Evolutionary conservation across 2,329 filamentous ascomycete genomes (phyloP), one percentile per base, ranked within the genome.

Genomic region (Penicillium frequentans): DNA sequence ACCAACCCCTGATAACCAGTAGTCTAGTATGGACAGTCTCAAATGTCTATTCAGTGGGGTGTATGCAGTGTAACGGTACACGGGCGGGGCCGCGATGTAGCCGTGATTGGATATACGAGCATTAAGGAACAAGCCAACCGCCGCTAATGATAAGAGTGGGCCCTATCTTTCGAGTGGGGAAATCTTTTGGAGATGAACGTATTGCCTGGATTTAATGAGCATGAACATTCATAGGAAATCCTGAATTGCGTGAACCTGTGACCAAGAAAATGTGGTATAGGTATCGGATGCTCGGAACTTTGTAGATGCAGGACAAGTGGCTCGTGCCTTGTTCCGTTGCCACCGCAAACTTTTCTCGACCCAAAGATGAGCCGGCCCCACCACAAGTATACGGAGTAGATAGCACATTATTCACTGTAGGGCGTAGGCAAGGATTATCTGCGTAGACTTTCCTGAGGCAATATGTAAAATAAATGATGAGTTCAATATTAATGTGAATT

Each of bases 41-140:
- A 7, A 16, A 33, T 33, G 13, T 6, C 14, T 33, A 14, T 6
- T 10, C 27, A 29, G 11, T 31, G 29, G 29, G 31, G 13, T 33
- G 31, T 6, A 23, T 23, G 39, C n/a, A 21, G 39, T 42, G 39
- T 23, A 42, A 23, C 39, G 39, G n/a, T 23, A 42, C n/a, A 39
- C 8, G 39, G 39, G 39, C 39, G 39, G 39, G 39, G 19, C 39
- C 11, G 3, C 21, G 23, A 9, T 23, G 14, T 33, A 33, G 2
- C 10, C 14, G 13, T 64, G 55, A 63, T 65, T 65, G 63, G 63
- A 2, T 13, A 9, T 42, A 5, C 3, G 6, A 5, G 16, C 39
- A 56, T 57, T 64, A 61, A 64, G 49, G 55, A 59, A 55, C 44
- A 43, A 24, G 21, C 43, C 29, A 52, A 57, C 58, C 49, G 54